Conservation (phyloP, 768 basidiomycete genomes). For the Boletus vermiculosoides region DNA sequence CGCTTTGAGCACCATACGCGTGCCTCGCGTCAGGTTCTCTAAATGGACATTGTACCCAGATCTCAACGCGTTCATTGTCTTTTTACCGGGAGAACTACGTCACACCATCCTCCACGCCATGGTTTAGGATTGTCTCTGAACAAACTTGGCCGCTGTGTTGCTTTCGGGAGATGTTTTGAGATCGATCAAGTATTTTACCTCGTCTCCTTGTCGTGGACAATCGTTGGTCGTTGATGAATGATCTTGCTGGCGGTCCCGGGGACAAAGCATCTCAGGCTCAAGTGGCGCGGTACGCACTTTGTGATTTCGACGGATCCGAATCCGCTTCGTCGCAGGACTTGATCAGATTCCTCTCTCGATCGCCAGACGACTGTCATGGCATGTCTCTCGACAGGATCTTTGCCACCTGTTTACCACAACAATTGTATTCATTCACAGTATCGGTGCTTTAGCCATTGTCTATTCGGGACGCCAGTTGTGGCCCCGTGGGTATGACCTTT, state of each 20-base stretch:
- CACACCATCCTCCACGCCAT: background rate
- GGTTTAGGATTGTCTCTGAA: background rate
- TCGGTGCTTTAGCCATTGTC: background rate
- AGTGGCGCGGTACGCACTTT: too few species aligned
- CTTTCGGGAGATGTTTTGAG: background rate
- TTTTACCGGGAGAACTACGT: background rate
- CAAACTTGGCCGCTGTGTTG: background rate
- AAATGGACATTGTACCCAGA: too few species aligned
- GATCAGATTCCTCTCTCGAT: background rate
- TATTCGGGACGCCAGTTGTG: too few species aligned
- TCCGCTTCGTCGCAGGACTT: background rate
- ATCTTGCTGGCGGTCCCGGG: too few species aligned
- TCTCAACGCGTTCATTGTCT: background rate
- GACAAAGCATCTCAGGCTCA: too few species aligned
- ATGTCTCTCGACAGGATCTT: background rate
- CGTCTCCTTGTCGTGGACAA: too few species aligned
- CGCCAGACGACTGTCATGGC: background rate
- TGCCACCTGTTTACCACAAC: background rate
- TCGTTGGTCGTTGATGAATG: too few species aligned
- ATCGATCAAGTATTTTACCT: too few species aligned
- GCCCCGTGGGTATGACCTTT: too few species aligned
- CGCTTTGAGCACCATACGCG: background rate
- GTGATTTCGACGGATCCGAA: too few species aligned
- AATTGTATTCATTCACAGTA: background rate
- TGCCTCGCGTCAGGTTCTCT: background rate